Percentiles rank a stretch among this genome's conserved stretches.
Conservation (phyloP, 352 stramenopile species). For the Phytophthora sojae region DNA sequence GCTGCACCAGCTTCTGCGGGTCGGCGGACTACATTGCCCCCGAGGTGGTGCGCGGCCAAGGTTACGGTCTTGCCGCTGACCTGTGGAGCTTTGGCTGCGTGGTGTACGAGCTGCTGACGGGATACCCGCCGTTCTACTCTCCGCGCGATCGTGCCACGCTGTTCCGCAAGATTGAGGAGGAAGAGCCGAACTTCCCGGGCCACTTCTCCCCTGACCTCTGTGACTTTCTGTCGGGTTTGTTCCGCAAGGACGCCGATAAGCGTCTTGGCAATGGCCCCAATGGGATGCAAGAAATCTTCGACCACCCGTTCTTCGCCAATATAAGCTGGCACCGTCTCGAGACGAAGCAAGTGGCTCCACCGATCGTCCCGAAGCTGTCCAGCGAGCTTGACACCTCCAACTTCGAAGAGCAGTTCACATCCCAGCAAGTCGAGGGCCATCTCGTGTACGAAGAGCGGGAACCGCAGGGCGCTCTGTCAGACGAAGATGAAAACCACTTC, state of each 20-base stretch:
- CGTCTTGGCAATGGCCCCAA: conserved; percentile 63
- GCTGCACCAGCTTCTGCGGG: conserved; percentile 84
- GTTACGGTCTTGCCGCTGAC: conserved; percentile 82
- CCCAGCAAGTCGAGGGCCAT: conserved; percentile 67
- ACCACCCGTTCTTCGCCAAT: conserved; percentile 75
- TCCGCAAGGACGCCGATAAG: conserved; percentile 68
- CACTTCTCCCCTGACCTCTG: conserved; percentile 82
- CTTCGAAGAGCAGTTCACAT: conserved; percentile 81
- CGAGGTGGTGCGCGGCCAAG: conserved; percentile 75
- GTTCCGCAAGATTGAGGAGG: conserved; percentile 97
- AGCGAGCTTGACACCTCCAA: conserved; percentile 70
- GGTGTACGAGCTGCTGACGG: conserved; percentile 85
- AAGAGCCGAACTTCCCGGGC: conserved; percentile 92
- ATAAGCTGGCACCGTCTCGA: conserved; percentile 84
- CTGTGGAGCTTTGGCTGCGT: conserved; percentile 93
- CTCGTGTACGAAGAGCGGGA: conserved; percentile 67
- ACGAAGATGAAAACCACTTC: conserved; percentile 43
- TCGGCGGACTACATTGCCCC: conserved; percentile 89
- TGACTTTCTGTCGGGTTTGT: conserved; percentile 62
- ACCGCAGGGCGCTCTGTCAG: conserved; percentile 25
- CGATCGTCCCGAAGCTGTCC: conserved; percentile 59
- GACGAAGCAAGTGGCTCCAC: conserved; percentile 75
- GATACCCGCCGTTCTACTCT: conserved; percentile 94
- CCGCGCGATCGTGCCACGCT: conserved; percentile 90
- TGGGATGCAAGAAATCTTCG: conserved; percentile 78